Base-by-base conservation (phyloP, 805 yeast species). In the Suhomyces tanzawaensis region DNA sequence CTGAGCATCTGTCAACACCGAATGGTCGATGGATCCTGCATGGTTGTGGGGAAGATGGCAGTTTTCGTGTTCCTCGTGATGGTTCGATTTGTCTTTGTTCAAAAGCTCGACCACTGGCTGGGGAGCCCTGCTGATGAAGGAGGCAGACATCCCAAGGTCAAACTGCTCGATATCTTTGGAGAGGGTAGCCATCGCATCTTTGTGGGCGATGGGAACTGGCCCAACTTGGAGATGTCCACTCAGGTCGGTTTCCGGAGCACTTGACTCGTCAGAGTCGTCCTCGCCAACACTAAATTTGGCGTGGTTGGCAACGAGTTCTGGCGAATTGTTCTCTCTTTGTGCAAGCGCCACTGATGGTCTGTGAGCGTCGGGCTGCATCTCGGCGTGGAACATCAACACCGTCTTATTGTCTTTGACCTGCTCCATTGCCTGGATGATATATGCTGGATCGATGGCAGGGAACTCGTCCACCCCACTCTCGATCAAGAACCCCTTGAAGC, bases 391-490 rank as follows among this genome's bases (percentile, higher is more conserved):
- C 87, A 91, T 81, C 46, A 89, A 66, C 55, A 88, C 60, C 0
- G 97, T 86, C 22, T 76, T 72, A 29, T 76, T 60, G 4, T 76
- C 83, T 37, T 81, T 68, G 2, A 90, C 83, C 11, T 50, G 59
- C 14, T 70, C 57, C 77, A 91, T 74, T 6, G 95, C 96, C 38
- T 68, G 55, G 28, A 73, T 68, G 32, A 91, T 82, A 55, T 88
- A 82, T 2, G 57, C 57, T 14, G 83, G 75, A 27, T 70, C 72
- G 37, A 90, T 82, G 47, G 84, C 86, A 1, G 97, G 97, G 59
- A 91, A 90, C 61, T 90, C 97, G 36, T 88, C 95, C 15, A 91
- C 97, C n/a, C 97, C 96, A 30, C 93, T 82, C 48, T 90, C 95
- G 53, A 90, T 88, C 64, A 91, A 62, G 52, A 90, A 91, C 22